These are phyloP conservation scores for Cytospora paraplurivora DNA, from an alignment of 2,329 filamentous ascomycete genomes.

Conservation along the genomic window DNA sequence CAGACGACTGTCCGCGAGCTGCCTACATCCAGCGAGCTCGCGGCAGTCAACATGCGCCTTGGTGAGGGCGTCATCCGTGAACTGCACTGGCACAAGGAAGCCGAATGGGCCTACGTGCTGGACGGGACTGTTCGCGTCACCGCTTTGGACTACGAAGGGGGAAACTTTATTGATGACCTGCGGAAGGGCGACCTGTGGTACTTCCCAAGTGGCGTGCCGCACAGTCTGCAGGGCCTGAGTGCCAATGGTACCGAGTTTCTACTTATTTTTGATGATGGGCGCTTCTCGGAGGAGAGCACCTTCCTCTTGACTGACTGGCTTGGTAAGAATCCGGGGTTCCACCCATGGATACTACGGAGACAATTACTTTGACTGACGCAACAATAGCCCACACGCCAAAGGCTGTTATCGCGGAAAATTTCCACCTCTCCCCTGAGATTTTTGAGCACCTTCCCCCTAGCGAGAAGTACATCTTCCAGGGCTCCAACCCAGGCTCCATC, in stretches of 20 bases:
- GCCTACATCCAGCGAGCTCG: slow-evolving; percentile 67
- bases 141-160: slow-evolving; percentile 72
- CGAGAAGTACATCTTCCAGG: slow-evolving; percentile 79
- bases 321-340: slow-evolving; percentile 42
- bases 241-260: slow-evolving; percentile 59
- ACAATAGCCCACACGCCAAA: slow-evolving; percentile 65
- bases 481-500: slow-evolving; percentile 64
- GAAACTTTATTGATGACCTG: slow-evolving; percentile 76
- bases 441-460: slow-evolving; percentile 67
- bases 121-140: slow-evolving; percentile 72
- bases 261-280: slow-evolving; percentile 52
- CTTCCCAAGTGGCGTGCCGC: slow-evolving; percentile 76
- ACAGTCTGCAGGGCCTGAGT: slow-evolving; percentile 73
- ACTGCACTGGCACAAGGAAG: slow-evolving; percentile 80
- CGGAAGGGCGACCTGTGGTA: slow-evolving; percentile 80
- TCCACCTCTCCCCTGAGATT: slow-evolving; percentile 69
- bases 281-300: slow-evolving; percentile 64
- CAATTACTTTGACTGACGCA: slow-evolving; percentile 30
- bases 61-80: slow-evolving; percentile 73
- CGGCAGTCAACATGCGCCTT: slow-evolving; percentile 77
- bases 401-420: slow-evolving; percentile 73
- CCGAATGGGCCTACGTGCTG: slow-evolving; percentile 76
- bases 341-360: no score
- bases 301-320: slow-evolving; percentile 76
- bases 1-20: slow-evolving; percentile 71